phyloP scores from a whole-genome alignment of 108 stramenopile genomes.

The Cyclotella kingstonii region DNA sequence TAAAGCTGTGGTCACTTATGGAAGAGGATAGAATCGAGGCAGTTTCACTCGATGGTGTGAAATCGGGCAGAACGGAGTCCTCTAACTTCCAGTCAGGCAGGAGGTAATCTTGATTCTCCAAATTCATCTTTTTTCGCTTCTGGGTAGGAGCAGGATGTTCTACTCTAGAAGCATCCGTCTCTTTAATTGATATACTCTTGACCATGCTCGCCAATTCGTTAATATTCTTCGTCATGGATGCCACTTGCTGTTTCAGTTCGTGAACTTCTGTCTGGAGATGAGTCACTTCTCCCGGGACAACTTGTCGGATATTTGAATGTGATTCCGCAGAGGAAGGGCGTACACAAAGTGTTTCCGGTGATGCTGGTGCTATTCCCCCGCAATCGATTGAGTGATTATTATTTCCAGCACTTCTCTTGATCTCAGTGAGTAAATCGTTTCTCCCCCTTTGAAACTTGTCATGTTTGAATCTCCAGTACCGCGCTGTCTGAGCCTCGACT shows the following conservation, averaged over 20 bases:
- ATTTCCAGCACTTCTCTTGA: slow-evolving; percentile 54
- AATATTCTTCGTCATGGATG: slow-evolving; percentile 81
- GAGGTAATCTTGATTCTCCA: neutral
- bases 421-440: slow-evolving; percentile 72
- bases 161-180: slow-evolving; percentile 25
- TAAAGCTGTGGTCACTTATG: slow-evolving; percentile 29
- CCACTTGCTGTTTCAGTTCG: slow-evolving; percentile 62
- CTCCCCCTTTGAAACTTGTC: slow-evolving; percentile 70
- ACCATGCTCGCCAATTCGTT: slow-evolving; percentile 71
- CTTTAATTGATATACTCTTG: slow-evolving; percentile 57
- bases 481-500: slow-evolving; percentile 67
- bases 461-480: slow-evolving; percentile 82
- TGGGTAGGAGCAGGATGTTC: slow-evolving; percentile 3
- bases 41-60: neutral
- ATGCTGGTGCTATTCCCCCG: neutral
- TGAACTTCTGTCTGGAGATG: slow-evolving; percentile 68
- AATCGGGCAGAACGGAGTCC: slow-evolving; percentile 22
- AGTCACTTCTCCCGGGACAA: slow-evolving; percentile 28
- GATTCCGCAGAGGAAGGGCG: slow-evolving; percentile 4
- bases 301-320: neutral
- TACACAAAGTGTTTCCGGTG: neutral
- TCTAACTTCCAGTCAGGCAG: slow-evolving; percentile 4
- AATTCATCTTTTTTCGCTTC: slow-evolving; percentile 24
- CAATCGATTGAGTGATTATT: neutral
- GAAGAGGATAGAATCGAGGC: neutral